Base-by-base conservation (phyloP, 2,329 filamentous ascomycete species). In the Fusarium nurragi region DNA sequence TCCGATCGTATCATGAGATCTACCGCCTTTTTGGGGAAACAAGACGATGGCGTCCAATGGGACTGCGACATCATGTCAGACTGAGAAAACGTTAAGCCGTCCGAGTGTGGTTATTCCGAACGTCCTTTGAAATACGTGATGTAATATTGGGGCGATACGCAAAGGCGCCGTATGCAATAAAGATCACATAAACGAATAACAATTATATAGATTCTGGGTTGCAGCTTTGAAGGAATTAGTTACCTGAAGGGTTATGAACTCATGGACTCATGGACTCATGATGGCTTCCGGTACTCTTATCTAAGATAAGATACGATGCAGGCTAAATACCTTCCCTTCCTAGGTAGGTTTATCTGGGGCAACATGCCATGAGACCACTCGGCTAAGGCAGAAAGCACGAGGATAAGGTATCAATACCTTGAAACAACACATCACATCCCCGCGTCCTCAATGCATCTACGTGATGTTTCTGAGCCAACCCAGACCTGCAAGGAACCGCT, bases 1-100 rank as follows among this genome's bases (percentile, higher is more conserved):
- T 52, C 63, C 63, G 63, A 64, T 66, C 58, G 53, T 55, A 64
- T 55, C 63, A 64, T 66, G 53, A 66, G 57, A 59, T 66, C 53
- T 66, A 47, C 43, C 38, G 10, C 37, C 25, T 34, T 37, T 37
- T 57, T 43, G 38, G 18, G 32, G 30, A 41, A 49, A 51, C 30
- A 40, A 47, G 54, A 54, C 37, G 10, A 44, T 46, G 40, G 28
- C 18, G 40, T 37, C 63, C 63, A 65, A 65, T 64, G 30, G 64
- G 34, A 36, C 26, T 18, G 34, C 18, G 21, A 36, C 40, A 41
- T 46, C 39, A n/a, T 37, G 44, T 61, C 26, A 54, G 39, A 44
- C 43, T 49, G 46, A 45, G 46, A 60, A 49, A 64, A 63, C 36
- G 45, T 66, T 60, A 28, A 48, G 50, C 59, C 54, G 63, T 40